phyloP scores from a whole-genome alignment of 2,329 filamentous ascomycete genomes.

The Colletotrichum sp. region DNA sequence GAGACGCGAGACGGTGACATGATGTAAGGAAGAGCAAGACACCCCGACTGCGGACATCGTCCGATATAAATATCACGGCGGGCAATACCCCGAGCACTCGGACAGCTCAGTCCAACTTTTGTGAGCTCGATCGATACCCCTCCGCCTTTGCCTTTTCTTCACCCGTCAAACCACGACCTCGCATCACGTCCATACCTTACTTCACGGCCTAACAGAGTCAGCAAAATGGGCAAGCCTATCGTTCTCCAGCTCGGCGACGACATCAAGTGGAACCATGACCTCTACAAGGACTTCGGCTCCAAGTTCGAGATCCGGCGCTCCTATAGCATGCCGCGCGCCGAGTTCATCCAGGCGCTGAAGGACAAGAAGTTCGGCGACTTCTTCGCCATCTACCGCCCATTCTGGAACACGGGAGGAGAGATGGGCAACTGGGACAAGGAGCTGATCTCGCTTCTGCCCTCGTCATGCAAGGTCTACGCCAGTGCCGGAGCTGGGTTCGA shows the following conservation, averaged over 20 bases:
- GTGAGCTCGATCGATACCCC: neutral
- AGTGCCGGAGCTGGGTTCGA: constrained; percentile 15
- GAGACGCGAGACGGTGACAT: neutral
- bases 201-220: neutral
- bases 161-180: neutral
- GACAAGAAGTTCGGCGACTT: constrained; percentile 17
- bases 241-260: constrained; percentile 20
- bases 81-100: neutral
- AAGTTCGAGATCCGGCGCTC: constrained; percentile 16
- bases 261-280: constrained; percentile 20
- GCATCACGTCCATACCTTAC: neutral
- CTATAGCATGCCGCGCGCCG: constrained; percentile 16
- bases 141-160: neutral
- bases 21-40: neutral
- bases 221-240: constrained; percentile 16
- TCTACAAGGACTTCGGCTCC: constrained; percentile 17
- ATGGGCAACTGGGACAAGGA: constrained; percentile 21
- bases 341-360: constrained; percentile 17
- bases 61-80: constrained; percentile 5
- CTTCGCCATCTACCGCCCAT: constrained; percentile 18
- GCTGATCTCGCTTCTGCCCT: constrained; percentile 12
- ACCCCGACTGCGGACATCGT: neutral
- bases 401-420: constrained; percentile 20
- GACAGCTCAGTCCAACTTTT: neutral
- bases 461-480: constrained; percentile 16